phyloP scores from a whole-genome alignment of 345 rosid species.

The Leavenworthia alabamica region DNA sequence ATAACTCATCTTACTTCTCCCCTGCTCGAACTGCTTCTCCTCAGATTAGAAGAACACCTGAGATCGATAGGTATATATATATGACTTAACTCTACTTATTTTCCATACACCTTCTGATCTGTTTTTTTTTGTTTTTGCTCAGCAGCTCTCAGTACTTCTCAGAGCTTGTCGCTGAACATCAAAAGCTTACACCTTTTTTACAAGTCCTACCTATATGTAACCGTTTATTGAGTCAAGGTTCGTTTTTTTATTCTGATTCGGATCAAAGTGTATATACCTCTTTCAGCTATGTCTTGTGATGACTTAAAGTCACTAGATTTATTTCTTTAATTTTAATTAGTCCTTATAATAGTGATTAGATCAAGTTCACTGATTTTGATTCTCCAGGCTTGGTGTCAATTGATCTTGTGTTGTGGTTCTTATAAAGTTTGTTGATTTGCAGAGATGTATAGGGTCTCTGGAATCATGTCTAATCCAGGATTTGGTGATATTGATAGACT shows the following conservation, averaged over 20 bases:
- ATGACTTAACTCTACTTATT: no score
- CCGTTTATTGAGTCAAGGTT: slow-evolving; percentile 92
- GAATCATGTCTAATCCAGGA: slow-evolving; percentile 90
- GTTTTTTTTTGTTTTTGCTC: not conserved
- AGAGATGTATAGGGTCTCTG: slow-evolving; percentile 92
- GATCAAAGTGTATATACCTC: no score
- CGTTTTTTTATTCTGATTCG: slow-evolving; percentile 14
- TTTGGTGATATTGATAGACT: slow-evolving; percentile 84
- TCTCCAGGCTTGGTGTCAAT: not conserved
- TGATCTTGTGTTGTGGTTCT: not conserved
- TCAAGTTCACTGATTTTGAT: slow-evolving; percentile 6
- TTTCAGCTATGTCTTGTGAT: no score
- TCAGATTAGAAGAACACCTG: slow-evolving; percentile 90
- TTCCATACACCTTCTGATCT: not conserved
- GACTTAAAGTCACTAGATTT: no score
- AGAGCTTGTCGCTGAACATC: slow-evolving; percentile 90
- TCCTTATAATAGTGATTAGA: not conserved
- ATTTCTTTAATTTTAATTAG: no score
- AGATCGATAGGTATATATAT: slow-evolving; percentile 79
- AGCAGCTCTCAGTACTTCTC: slow-evolving; percentile 70
- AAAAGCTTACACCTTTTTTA: slow-evolving; percentile 89
- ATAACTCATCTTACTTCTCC: slow-evolving; percentile 76
- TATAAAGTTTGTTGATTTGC: slow-evolving; percentile 28
- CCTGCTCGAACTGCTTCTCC: slow-evolving; percentile 98
- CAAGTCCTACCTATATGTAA: slow-evolving; percentile 87